phyloP scores from a whole-genome alignment of 768 basidiomycete species.

The Termitomyces sp. region DNA sequence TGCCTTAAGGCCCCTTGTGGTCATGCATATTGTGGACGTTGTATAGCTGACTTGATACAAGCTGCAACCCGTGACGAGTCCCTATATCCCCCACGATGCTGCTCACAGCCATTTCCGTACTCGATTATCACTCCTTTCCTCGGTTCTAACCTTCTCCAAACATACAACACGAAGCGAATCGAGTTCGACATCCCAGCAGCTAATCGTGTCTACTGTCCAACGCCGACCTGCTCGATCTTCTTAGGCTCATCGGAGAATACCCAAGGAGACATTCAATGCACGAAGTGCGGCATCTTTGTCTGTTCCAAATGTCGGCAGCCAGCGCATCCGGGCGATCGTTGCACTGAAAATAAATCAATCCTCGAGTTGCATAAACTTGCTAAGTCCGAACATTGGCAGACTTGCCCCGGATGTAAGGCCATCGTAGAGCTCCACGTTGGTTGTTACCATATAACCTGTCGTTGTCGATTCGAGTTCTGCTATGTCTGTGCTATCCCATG shows the following conservation, averaged over 20 bases:
- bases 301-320: slow-evolving; percentile 46
- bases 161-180: slow-evolving; percentile 6
- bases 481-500: slow-evolving; percentile 57
- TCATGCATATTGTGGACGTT: slow-evolving; percentile 30
- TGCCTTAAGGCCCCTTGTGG: slow-evolving; percentile 26
- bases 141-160: neutral
- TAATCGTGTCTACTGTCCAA: slow-evolving; percentile 19
- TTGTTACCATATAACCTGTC: slow-evolving; percentile 64
- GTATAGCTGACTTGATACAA: slow-evolving; percentile 25
- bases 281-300: slow-evolving; percentile 28
- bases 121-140: slow-evolving; percentile 10
- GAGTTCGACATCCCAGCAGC: slow-evolving; percentile 14
- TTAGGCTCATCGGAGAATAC: slow-evolving; percentile 24
- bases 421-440: slow-evolving; percentile 53
- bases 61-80: slow-evolving; percentile 32
- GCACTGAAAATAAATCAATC: slow-evolving; percentile 35
- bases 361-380: slow-evolving; percentile 42
- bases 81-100: slow-evolving; percentile 36
- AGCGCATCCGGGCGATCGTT: slow-evolving; percentile 34
- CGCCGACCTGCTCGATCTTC: slow-evolving; percentile 35
- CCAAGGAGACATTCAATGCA: slow-evolving; percentile 26
- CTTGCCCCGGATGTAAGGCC: slow-evolving; percentile 51
- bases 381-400: slow-evolving; percentile 45
- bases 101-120: slow-evolving; percentile 21
- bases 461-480: slow-evolving; percentile 54